Evolutionary conservation across 306 rosid species (phyloP).

Genomic region (Macrotyloma uniflorum): DNA sequence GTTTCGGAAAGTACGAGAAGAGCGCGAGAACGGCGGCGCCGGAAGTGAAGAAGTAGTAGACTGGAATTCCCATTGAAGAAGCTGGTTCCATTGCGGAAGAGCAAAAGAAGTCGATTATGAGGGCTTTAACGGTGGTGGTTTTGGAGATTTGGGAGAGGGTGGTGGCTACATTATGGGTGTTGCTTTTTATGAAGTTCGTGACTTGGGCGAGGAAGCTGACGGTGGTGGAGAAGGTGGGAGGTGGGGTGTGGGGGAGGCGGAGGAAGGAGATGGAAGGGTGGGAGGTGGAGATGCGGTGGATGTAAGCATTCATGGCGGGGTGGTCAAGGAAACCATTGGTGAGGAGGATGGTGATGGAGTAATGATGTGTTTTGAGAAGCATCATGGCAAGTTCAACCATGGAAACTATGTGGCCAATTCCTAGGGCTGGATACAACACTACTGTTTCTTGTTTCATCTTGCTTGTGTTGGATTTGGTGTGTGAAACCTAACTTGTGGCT

Average conservation of each 20-base stretch:
- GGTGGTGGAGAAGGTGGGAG: not conserved
- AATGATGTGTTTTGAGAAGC: too few relatives aligned
- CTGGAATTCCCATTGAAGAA: conserved; percentile 7
- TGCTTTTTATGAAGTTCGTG: not conserved
- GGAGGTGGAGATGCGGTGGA: conserved; percentile 29
- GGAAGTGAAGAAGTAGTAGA: conserved; percentile 39
- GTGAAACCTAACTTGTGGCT: too few relatives aligned
- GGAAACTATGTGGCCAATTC: too few relatives aligned
- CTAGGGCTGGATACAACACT: too few relatives aligned
- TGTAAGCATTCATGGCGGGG: conserved; percentile 24
- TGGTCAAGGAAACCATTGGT: not conserved
- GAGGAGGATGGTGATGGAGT: not conserved
- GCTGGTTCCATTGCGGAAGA: not conserved
- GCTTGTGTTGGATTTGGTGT: too few relatives aligned
- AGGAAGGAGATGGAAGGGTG: conserved; percentile 37
- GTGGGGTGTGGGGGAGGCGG: conserved; percentile 9
- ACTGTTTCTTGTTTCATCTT: too few relatives aligned
- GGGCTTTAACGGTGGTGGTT: not conserved
- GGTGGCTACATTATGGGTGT: conserved; percentile 13
- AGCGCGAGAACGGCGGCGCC: conserved; percentile 33
- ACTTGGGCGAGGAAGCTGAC: not conserved
- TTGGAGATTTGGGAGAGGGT: not conserved
- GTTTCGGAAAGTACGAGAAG: conserved; percentile 8
- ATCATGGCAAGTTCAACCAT: conserved; percentile 10
- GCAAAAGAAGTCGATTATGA: conserved; percentile 40